phyloP scores from a whole-genome alignment of 1,284 basidiomycete genomes.

The Tetrapyrgos nigripes region DNA sequence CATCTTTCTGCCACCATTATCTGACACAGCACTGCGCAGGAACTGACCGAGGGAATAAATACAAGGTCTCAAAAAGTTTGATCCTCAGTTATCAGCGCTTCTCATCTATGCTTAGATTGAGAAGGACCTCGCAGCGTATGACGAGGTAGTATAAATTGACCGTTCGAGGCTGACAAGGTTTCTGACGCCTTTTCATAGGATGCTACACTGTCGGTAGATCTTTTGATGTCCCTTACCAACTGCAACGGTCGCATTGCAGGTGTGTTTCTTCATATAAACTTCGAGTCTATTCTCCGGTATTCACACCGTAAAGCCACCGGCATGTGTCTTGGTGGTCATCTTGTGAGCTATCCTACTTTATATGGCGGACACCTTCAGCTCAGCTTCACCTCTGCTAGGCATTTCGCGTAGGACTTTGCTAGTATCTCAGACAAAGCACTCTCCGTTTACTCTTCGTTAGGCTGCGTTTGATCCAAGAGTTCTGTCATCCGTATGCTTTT shows the following conservation, averaged over 20 bases:
- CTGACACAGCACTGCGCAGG: constrained; percentile 33
- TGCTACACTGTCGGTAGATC: constrained; percentile 76
- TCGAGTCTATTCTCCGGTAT: neutral
- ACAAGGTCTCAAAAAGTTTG: constrained; percentile 62
- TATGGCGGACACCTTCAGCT: neutral
- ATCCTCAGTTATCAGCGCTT: neutral
- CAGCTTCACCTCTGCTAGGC: constrained; percentile 44
- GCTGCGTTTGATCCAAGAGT: constrained; percentile 87
- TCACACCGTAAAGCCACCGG: constrained; percentile 66
- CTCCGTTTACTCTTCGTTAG: constrained; percentile 40
- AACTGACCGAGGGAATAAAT: constrained; percentile 88
- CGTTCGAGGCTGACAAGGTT: neutral
- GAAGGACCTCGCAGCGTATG: constrained; percentile 83
- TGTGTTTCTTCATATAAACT: constrained; percentile 29
- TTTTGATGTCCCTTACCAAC: constrained; percentile 74
- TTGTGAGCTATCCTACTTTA: constrained; percentile 49
- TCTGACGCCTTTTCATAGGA: constrained; percentile 55
- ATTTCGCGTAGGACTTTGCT: constrained; percentile 52
- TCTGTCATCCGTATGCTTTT: constrained; percentile 89
- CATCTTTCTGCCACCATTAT: neutral
- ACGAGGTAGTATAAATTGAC: constrained; percentile 64
- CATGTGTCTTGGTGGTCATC: constrained; percentile 87
- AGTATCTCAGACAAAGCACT: neutral
- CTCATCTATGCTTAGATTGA: constrained; percentile 62
- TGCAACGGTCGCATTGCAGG: constrained; percentile 91